A percentile compares a stretch with the other conserved stretches of the same genome.
Evolutionary conservation across 768 basidiomycete genomes (phyloP).

Genomic region (Bullera alba): DNA sequence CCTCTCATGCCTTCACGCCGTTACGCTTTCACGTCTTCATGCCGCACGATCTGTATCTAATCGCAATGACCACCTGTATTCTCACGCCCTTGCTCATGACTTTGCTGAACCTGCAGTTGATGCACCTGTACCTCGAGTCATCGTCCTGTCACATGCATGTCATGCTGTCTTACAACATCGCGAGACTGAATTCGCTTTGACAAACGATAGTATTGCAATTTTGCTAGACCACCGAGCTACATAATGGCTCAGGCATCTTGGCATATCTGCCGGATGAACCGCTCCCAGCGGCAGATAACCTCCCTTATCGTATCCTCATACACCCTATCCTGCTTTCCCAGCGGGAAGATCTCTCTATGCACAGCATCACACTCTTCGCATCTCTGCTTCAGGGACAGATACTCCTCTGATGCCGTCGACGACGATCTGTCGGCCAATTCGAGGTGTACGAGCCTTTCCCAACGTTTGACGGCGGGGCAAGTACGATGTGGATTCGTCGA

Average conservation of each 20-base stretch:
- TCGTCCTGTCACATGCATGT: too few species aligned
- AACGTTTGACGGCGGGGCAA: constrained; percentile 28
- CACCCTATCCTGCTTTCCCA: constrained; percentile 7
- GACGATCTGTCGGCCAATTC: constrained; percentile 34
- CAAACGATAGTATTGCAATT: too few species aligned
- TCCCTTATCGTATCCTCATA: constrained; percentile 35
- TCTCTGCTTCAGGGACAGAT: constrained; percentile 11
- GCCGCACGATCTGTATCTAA: too few species aligned
- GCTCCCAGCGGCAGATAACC: constrained; percentile 36
- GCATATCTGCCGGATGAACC: constrained; percentile 20
- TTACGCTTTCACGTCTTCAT: too few species aligned
- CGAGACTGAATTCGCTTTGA: too few species aligned
- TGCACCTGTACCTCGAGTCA: too few species aligned
- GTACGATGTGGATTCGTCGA: constrained; percentile 5
- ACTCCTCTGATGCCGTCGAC: constrained; percentile 5
- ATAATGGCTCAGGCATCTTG: too few species aligned
- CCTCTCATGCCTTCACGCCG: too few species aligned
- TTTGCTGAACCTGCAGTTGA: too few species aligned
- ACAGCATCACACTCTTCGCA: constrained; percentile 37
- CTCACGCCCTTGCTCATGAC: neutral
- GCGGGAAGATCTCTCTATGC: constrained; percentile 43
- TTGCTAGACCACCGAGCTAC: neutral
- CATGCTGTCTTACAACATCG: too few species aligned
- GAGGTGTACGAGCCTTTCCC: constrained; percentile 42
- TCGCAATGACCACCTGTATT: neutral